Evolutionary conservation across 352 stramenopile species (phyloP).

Genomic region (Globisporangium polare): DNA sequence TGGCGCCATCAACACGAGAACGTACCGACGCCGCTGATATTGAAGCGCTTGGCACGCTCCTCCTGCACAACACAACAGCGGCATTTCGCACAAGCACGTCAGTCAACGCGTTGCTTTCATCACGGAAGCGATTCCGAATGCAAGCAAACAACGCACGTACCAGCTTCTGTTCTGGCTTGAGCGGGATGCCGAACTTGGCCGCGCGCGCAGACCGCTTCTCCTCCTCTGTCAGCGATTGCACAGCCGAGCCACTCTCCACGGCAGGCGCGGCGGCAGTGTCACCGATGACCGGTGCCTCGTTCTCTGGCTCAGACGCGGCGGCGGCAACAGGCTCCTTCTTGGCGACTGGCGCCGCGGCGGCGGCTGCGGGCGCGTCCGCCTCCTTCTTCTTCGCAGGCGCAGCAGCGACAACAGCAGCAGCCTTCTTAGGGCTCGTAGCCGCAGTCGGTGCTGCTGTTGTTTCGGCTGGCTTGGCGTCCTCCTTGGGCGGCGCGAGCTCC

Average conservation of each 20-base stretch:
- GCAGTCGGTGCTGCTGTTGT: neutral
- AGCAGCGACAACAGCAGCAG: conserved; percentile 8
- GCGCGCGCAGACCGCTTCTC: conserved; percentile 76
- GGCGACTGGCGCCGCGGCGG: conserved; percentile 4
- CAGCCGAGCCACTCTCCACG: conserved; percentile 13
- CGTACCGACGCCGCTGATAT: conserved; percentile 41
- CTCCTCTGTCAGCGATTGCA: conserved; percentile 51
- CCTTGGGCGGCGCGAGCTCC: conserved; percentile 43
- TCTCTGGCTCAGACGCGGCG: conserved; percentile 1
- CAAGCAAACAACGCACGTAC: conserved; percentile 21
- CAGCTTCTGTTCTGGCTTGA: conserved; percentile 75
- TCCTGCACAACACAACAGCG: conserved; percentile 21
- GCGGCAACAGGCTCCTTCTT: conserved; percentile 22
- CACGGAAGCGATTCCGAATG: neutral
- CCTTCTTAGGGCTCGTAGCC: conserved; percentile 26
- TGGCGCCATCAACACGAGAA: neutral
- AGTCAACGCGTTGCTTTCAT: neutral
- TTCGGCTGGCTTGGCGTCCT: conserved; percentile 20
- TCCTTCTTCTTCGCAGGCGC: conserved; percentile 22
- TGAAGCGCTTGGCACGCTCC: conserved; percentile 78
- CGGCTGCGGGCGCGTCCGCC: conserved; percentile 4
- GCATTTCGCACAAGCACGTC: neutral
- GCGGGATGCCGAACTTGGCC: conserved; percentile 76
- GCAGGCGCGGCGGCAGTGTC: conserved; percentile 1
- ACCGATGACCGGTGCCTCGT: conserved; percentile 1